Conservation (phyloP, 83 land plant species). For the Diphasiastrum complanatum region DNA sequence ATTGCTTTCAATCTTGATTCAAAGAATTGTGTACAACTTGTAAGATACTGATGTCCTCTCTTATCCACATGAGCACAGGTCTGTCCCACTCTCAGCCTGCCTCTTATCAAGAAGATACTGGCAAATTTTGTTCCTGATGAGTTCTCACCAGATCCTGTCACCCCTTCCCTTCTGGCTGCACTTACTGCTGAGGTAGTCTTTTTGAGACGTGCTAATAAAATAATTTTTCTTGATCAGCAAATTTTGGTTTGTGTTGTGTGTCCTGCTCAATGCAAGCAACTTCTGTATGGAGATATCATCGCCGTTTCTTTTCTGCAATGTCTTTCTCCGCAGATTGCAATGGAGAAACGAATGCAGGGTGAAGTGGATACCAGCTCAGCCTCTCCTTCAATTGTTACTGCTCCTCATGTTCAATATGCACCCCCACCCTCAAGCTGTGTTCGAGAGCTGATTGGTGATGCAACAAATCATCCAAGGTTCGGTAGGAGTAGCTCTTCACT, state of each 20-base stretch:
- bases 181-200: conserved; percentile 32
- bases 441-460: conserved; percentile 57
- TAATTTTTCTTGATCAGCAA: conserved; percentile 1
- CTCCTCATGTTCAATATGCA: conserved; percentile 45
- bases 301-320: neutral
- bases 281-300: neutral
- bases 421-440: conserved; percentile 59
- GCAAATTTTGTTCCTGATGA: conserved; percentile 18
- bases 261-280: neutral
- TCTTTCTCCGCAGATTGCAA: conserved; percentile 18
- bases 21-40: too few species aligned
- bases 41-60: too few species aligned
- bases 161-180: conserved; percentile 31
- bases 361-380: conserved; percentile 23
- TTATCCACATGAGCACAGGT: too few species aligned
- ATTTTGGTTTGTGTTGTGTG: neutral
- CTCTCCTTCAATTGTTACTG: conserved; percentile 41
- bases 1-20: neutral
- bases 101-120: conserved; percentile 17
- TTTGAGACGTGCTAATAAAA: neutral
- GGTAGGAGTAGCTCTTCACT: conserved; percentile 46
- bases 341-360: conserved; percentile 29
- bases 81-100: conserved; percentile 7
- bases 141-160: conserved; percentile 31
- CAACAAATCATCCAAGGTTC: conserved; percentile 27